Evolutionary conservation across 1,139 yeast genomes (phyloP).

Genomic region (Geotrichum candidum): DNA sequence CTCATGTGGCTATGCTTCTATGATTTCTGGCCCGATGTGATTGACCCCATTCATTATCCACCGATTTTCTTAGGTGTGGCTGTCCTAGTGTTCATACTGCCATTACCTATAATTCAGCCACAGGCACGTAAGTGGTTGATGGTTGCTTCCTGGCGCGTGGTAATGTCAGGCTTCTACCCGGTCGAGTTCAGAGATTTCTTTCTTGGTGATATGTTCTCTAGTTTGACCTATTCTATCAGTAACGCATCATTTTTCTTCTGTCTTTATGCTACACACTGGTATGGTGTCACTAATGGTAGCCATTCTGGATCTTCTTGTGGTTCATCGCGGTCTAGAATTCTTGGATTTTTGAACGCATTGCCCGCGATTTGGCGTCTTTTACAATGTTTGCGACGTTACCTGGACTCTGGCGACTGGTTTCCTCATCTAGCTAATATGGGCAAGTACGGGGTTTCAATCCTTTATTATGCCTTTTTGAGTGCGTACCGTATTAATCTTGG

Average conservation of each 20-base stretch:
- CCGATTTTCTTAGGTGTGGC: slow-evolving; percentile 62
- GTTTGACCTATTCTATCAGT: slow-evolving; percentile 81
- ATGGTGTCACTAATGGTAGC: slow-evolving; percentile 36
- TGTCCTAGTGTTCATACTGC: slow-evolving; percentile 50
- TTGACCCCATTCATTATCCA: slow-evolving; percentile 74
- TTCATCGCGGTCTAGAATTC: slow-evolving; percentile 60
- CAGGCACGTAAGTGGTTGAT: slow-evolving; percentile 69
- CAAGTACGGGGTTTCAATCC: slow-evolving; percentile 62
- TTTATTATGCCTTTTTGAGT: slow-evolving; percentile 71
- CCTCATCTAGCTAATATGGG: slow-evolving; percentile 92
- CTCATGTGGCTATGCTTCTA: slow-evolving; percentile 72
- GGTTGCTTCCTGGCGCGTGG: slow-evolving; percentile 62
- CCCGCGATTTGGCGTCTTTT: slow-evolving; percentile 89
- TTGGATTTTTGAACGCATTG: slow-evolving; percentile 78
- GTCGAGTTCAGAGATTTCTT: slow-evolving; percentile 94
- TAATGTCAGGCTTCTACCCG: slow-evolving; percentile 81
- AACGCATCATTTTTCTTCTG: slow-evolving; percentile 83
- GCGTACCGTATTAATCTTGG: slow-evolving; percentile 60
- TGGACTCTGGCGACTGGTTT: slow-evolving; percentile 91
- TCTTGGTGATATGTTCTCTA: slow-evolving; percentile 83
- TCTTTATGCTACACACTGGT: slow-evolving; percentile 66
- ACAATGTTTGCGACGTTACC: slow-evolving; percentile 86
- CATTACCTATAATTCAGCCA: slow-evolving; percentile 50
- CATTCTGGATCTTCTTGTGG: slow-evolving; percentile 56
- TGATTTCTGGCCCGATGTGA: slow-evolving; percentile 54